Base-by-base conservation (phyloP, 176 grass and related monocot genomes). In the Eleusine coracana region DNA sequence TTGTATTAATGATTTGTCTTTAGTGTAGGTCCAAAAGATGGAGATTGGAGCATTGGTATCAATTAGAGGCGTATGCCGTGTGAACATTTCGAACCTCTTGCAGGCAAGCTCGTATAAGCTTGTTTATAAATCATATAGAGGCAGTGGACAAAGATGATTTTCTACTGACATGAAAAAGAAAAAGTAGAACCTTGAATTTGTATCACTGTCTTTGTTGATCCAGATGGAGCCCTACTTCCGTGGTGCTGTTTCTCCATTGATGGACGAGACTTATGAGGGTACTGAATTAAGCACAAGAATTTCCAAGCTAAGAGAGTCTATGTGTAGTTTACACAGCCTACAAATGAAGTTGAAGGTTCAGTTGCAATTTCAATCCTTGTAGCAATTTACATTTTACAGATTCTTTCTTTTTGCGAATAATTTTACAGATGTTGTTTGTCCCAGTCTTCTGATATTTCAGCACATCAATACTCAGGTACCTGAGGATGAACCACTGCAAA, bases 191-290 rank as follows among this genome's bases (percentile, higher is more conserved):
- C 28, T 42, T 71, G 28, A 46, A 64, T 64, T 46, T 10, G 9
- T 40, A 76, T 71, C 7, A 71, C 54, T 80, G 15, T 74, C 61
- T 89, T 93, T 68, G 75, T 88, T 86, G 67, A 90, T 93, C 80
- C 91, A 95, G 91, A 98, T 98, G 91, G 96, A 95, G 77, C 92
- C 96, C 28, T 98, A 98, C 80, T 88, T 98, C 64, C 61, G 87
- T 14, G 96, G 96, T 51, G 67, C 75, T 54, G 80, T 95, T 86
- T 86, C 92, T 83, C 92, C 92, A 79, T 69, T 93, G 54, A 69
- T 86, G 75, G 96, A 98, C 79, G 71, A 62, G 38, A 69, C 88
- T 78, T 70, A 68, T 54, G 64, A 91, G n/a, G 73, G 55, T 23
- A 86, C 56, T 64, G 85, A 73, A 78, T 79, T 95, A 75, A 83